Evolutionary conservation across 2,329 filamentous ascomycete genomes (phyloP).

Genomic region (Penicillium sp.): DNA sequence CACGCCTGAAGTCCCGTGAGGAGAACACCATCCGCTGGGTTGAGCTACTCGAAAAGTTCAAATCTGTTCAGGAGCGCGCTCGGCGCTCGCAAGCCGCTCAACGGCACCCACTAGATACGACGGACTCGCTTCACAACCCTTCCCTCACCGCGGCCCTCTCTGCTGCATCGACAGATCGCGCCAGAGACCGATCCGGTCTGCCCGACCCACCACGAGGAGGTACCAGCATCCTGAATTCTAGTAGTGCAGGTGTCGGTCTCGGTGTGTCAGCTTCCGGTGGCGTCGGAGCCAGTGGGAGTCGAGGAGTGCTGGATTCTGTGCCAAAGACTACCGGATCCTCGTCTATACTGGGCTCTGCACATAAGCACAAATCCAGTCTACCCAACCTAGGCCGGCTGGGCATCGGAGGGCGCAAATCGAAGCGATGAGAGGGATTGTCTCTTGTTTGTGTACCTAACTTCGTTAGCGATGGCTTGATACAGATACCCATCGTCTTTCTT

Average conservation of each 20-base stretch:
- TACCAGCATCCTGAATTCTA: slow-evolving; percentile 28
- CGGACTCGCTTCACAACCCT: slow-evolving; percentile 49
- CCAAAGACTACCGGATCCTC: slow-evolving; percentile 21
- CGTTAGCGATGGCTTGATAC: slow-evolving; percentile 1
- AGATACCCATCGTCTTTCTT: slow-evolving; percentile 12
- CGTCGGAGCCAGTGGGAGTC: slow-evolving; percentile 48
- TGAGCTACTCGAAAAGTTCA: slow-evolving; percentile 92
- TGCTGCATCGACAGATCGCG: slow-evolving; percentile 28
- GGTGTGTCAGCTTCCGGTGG: slow-evolving; percentile 16
- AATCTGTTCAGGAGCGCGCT: slow-evolving; percentile 81
- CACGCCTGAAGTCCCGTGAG: slow-evolving; percentile 75
- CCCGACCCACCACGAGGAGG: slow-evolving; percentile 35
- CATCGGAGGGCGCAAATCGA: slow-evolving; percentile 62
- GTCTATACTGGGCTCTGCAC: slow-evolving; percentile 39
- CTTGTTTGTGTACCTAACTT: slow-evolving; percentile 3
- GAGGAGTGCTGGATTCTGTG: slow-evolving; percentile 13
- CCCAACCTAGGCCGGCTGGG: slow-evolving; percentile 69
- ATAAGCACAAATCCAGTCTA: slow-evolving; percentile 62
- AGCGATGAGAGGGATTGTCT: slow-evolving; percentile 29
- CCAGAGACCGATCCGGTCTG: slow-evolving; percentile 32
- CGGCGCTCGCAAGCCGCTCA: slow-evolving; percentile 61
- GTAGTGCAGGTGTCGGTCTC: slow-evolving; percentile 42
- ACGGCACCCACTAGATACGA: slow-evolving; percentile 46
- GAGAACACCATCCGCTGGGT: slow-evolving; percentile 85
- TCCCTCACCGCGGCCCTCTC: slow-evolving; percentile 34